Base-by-base conservation (phyloP, 2,329 filamentous ascomycete species). In the Diaporthe sp. region DNA sequence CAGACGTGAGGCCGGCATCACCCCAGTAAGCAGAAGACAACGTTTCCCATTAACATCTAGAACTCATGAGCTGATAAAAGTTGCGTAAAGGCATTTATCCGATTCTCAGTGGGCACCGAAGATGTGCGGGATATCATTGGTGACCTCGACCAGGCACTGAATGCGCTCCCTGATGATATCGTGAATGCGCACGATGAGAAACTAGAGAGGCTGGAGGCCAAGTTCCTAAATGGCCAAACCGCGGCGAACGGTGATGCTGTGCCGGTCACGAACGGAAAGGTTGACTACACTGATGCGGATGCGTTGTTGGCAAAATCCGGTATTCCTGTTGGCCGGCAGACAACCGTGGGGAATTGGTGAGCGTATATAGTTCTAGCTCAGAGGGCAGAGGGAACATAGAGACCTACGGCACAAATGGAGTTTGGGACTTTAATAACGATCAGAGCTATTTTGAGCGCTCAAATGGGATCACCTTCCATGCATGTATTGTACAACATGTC, bases 91-190 rank as follows among this genome's bases (percentile, higher is more conserved):
- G 96, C 97, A 81, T 91, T 96, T 50, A 98, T 98, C 84, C 94
- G 96, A 76, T 97, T 98, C 81, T 98, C 96, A 0, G 96, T 98
- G 73, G 96, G 96, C 69, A 97, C 94, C 0, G 96, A 98, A 86
- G 95, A 98, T 83, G 97, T 98, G 81, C 95, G 98, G 85, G 96
- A 98, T 81, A 98, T 98, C 80, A 97, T 98, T 81, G 93, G 92
- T 79, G 96, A 98, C 84, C 98, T 98, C 82, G 93, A 96, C 84
- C 96, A 98, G 87, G 94, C 94, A 0, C 97, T 98, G 13, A 51
- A 37, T 2, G 47, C 63, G 4, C 63, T 68, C n/a, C 63, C 44
- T 1, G 32, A 68, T 7, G 47, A 68, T 1, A 53, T 68, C 32
- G 47, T 68, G 17, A 68, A 68, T 9, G 63, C 63, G 10, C 47